Base-by-base conservation (phyloP, 768 basidiomycete species). In the Boletus sp. region DNA sequence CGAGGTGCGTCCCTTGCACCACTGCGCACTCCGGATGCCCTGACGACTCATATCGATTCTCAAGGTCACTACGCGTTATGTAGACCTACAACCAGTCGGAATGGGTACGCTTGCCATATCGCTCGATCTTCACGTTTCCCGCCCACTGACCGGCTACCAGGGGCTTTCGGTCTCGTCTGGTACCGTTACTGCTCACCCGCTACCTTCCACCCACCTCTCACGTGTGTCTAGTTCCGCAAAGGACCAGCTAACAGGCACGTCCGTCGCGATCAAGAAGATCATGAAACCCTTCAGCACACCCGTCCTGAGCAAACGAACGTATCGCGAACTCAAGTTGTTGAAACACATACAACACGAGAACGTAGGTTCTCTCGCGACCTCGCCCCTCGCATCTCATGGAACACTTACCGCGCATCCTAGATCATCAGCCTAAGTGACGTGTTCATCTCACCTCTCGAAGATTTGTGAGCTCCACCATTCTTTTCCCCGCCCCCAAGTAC, bases 231-330 rank as follows among this genome's bases (percentile, higher is more conserved):
- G 94, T 67, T 95, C 94, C 17, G 90, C 93, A 35, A 95, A 94
- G 74, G 92, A 96, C 73, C 95, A 98, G 74, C 84, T 98, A 53
- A 96, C 94, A 9, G 90, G 86, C 41, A 84, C 93, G 46, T 90
- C 92, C 17, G 95, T 96, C 55, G 97, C 97, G 68, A 95, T 99
- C 79, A 99, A 99, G 85, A 98, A 98, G 86, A 99, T 98, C 80
- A 98, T 98, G 96, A 99, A 99, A 75, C 97, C 97, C 7, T 99
- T 99, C 78, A 92, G 90, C 71, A 98, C 97, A 7, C 95, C 97
- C 18, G 97, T 99, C n/a, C 81, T 99, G 65, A 89, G 88, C 74
- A 98, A 98, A 77, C 82, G 97, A 61, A 99, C 97, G 1, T 98
- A 98, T 74, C 84, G 97, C 59, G 97, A 99, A 76, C 83, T 99